Conservation (phyloP, 352 stramenopile genomes). For the Saprolegnia parasitica region DNA sequence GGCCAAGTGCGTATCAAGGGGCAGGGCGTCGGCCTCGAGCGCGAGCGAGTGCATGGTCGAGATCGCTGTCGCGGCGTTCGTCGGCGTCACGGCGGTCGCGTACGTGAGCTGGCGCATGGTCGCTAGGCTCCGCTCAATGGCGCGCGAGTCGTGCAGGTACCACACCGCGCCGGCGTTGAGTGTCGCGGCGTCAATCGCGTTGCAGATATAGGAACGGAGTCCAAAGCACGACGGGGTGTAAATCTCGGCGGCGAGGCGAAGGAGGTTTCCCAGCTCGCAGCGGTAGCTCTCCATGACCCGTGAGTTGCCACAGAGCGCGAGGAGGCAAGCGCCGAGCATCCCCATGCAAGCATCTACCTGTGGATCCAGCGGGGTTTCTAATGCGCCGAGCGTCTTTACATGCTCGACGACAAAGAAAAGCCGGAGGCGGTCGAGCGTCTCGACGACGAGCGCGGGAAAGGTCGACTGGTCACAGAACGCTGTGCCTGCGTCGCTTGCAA, state of each 20-base stretch:
- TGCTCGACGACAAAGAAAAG: slow-evolving; percentile 46
- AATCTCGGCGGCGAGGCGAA: slow-evolving; percentile 57
- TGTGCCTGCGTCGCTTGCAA: slow-evolving; percentile 39
- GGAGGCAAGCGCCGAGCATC: slow-evolving; percentile 59
- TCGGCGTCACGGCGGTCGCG: slow-evolving; percentile 35
- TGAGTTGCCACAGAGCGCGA: slow-evolving; percentile 47
- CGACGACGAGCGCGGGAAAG: slow-evolving; percentile 60
- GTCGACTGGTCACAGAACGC: slow-evolving; percentile 61
- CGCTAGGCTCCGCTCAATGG: slow-evolving; percentile 44
- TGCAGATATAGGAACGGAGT: slow-evolving; percentile 44
- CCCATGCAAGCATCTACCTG: slow-evolving; percentile 39
- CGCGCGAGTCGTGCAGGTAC: slow-evolving; percentile 68
- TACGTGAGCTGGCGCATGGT: slow-evolving; percentile 41
- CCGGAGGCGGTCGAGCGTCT: slow-evolving; percentile 56
- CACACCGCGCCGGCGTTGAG: slow-evolving; percentile 69
- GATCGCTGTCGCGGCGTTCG: slow-evolving; percentile 39
- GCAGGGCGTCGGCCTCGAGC: slow-evolving; percentile 24
- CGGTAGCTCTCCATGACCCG: slow-evolving; percentile 57
- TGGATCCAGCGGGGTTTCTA: background rate
- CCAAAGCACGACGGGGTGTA: slow-evolving; percentile 46
- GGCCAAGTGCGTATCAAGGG: slow-evolving; percentile 31
- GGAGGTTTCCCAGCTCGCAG: slow-evolving; percentile 64
- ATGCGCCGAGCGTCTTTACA: slow-evolving; percentile 32
- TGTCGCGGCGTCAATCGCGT: slow-evolving; percentile 45
- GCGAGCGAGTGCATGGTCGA: slow-evolving; percentile 25